phyloP scores from a whole-genome alignment of 2,329 filamentous ascomycete species.

The Elsinoe perseae region DNA sequence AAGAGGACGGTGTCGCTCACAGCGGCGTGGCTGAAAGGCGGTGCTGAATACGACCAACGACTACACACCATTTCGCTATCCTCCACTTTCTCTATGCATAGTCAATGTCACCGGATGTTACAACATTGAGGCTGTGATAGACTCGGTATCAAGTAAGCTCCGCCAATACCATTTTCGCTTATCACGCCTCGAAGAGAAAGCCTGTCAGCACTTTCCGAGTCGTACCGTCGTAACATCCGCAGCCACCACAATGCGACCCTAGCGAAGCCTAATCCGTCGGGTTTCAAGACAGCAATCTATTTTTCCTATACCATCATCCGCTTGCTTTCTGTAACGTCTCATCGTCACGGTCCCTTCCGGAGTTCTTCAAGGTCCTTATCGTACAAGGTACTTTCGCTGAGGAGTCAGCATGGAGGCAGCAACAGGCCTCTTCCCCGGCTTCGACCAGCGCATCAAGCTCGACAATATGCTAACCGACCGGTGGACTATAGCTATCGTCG shows the following conservation, averaged over 20 bases:
- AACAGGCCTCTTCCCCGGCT: neutral
- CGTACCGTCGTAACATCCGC: neutral
- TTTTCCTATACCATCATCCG: neutral
- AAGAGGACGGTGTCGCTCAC: neutral
- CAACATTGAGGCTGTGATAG: neutral
- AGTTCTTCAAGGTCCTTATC: too few species aligned
- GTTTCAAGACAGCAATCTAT: neutral
- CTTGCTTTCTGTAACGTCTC: neutral
- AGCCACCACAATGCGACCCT: neutral
- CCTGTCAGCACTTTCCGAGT: neutral
- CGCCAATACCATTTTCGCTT: neutral
- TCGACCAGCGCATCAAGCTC: neutral
- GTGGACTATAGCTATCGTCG: neutral
- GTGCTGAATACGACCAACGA: neutral
- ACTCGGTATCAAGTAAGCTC: neutral
- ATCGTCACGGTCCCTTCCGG: neutral
- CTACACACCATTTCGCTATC: neutral
- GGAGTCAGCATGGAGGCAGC: neutral
- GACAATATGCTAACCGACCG: neutral
- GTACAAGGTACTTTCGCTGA: too few species aligned
- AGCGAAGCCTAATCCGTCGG: neutral
- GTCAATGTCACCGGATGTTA: neutral
- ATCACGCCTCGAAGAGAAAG: neutral
- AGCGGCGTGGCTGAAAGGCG: neutral
- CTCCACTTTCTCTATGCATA: too few species aligned